Conservation (phyloP, 495 filamentous ascomycete genomes). For the Tuber brumale region DNA sequence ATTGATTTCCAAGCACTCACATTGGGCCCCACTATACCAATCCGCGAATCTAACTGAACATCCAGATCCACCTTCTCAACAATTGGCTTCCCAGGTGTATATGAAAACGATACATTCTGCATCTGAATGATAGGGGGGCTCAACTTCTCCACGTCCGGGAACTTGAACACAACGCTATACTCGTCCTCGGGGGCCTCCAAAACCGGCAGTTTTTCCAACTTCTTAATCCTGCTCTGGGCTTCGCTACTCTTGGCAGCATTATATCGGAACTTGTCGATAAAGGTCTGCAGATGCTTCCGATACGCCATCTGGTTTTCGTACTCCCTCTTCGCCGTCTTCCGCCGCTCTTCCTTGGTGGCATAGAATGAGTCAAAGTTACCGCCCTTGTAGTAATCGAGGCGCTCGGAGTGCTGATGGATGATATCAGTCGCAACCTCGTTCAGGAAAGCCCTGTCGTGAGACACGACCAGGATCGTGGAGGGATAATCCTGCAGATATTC, state of each 20-base stretch:
- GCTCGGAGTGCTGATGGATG: conserved; percentile 94
- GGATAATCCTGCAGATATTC: conserved; percentile 93
- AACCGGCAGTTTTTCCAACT: conserved; percentile 91
- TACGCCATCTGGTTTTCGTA: conserved; percentile 98
- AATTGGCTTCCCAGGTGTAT: conserved; percentile 70
- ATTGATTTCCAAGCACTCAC: conserved; percentile 2
- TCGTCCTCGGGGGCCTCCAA: conserved; percentile 86
- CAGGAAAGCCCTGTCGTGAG: conserved; percentile 96
- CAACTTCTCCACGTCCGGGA: conserved; percentile 95
- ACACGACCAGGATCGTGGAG: conserved; percentile 91
- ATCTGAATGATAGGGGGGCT: conserved; percentile 98
- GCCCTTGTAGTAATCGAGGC: conserved; percentile 97
- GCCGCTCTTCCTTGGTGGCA: conserved; percentile 90
- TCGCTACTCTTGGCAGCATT: conserved; percentile 98
- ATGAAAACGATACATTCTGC: conserved; percentile 86
- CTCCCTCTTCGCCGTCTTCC: conserved; percentile 92
- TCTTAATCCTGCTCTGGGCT: conserved; percentile 97
- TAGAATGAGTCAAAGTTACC: conserved; percentile 99
- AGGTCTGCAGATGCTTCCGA: conserved; percentile 80
- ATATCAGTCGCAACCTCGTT: conserved; percentile 99
- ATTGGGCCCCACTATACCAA: conserved; percentile 97
- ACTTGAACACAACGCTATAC: conserved; percentile 95
- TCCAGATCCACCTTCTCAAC: conserved; percentile 84
- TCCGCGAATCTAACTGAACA: conserved; percentile 95
- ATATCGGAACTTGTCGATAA: conserved; percentile 99